phyloP scores from a whole-genome alignment of 495 filamentous ascomycete genomes.

The Penicillium steckii region DNA sequence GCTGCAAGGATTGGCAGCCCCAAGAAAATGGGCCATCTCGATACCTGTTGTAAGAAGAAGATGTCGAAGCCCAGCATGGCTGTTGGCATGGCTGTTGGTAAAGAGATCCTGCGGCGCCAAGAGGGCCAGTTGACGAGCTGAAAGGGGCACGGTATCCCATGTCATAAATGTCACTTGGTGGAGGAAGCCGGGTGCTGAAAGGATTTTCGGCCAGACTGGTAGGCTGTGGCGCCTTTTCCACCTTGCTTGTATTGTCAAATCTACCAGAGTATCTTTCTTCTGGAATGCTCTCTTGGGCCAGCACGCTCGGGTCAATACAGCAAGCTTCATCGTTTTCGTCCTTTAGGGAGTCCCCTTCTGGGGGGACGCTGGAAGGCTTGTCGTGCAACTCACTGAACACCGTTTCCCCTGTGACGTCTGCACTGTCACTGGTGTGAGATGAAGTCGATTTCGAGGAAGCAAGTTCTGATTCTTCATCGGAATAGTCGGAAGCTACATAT shows the following conservation, averaged over 20 bases:
- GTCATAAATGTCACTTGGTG: background rate
- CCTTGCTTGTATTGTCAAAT: background rate
- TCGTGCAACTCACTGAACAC: background rate
- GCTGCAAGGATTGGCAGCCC: background rate
- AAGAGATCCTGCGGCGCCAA: no score
- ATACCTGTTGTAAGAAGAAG: background rate
- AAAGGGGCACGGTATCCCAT: background rate
- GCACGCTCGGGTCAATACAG: background rate
- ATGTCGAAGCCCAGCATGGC: background rate
- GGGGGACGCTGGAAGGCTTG: background rate
- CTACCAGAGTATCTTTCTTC: background rate
- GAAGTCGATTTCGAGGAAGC: conserved; percentile 2
- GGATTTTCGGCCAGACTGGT: background rate
- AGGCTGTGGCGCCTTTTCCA: background rate
- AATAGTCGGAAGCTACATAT: background rate
- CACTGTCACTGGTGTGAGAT: background rate
- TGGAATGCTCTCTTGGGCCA: background rate
- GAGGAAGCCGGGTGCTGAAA: background rate
- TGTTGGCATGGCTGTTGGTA: no score
- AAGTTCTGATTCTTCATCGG: conserved; percentile 8
- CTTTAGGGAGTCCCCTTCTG: background rate
- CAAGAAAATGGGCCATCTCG: background rate
- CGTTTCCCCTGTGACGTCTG: background rate
- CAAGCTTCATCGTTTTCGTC: background rate
- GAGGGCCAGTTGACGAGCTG: no score